These are phyloP conservation scores for Neoascochyta sp. DNA, from an alignment of 2,329 filamentous ascomycete species.

Conservation along the genomic window DNA sequence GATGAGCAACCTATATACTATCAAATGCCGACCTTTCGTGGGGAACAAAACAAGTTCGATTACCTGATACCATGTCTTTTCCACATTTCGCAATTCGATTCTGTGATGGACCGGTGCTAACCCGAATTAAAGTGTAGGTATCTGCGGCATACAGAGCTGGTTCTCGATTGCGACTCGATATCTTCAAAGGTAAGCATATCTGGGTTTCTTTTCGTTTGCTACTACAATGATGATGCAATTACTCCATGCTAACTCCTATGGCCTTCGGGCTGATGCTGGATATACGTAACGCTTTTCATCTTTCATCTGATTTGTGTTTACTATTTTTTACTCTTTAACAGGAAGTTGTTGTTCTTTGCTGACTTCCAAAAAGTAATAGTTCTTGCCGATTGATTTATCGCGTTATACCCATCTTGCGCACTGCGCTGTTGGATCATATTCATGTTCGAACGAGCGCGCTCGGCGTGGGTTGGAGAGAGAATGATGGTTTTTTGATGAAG, in stretches of 20 bases:
- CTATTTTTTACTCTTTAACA: slow-evolving; percentile 1
- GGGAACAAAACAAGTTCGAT: slow-evolving; percentile 40
- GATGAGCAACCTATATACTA: slow-evolving; percentile 40
- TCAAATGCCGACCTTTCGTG: slow-evolving; percentile 40
- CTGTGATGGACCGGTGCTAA: slow-evolving; percentile 9
- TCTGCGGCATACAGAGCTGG: too few relatives aligned
- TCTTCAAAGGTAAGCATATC: slow-evolving; percentile 10
- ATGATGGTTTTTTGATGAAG: background rate
- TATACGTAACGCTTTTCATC: slow-evolving; percentile 40
- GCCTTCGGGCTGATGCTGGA: slow-evolving; percentile 33
- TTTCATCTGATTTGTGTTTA: slow-evolving; percentile 34
- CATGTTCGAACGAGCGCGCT: background rate
- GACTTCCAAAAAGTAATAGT: slow-evolving; percentile 1
- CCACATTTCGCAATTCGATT: slow-evolving; percentile 1
- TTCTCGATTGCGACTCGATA: too few relatives aligned
- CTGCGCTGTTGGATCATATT: background rate
- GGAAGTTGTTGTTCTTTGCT: slow-evolving; percentile 3
- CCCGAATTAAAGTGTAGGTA: slow-evolving; percentile 9
- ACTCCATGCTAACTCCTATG: slow-evolving; percentile 41
- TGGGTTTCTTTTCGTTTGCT: slow-evolving; percentile 1
- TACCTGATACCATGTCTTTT: slow-evolving; percentile 27
- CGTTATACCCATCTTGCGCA: background rate
- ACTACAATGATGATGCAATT: slow-evolving; percentile 34
- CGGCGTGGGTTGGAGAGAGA: background rate
- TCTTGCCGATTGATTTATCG: background rate